Evolutionary conservation across 768 basidiomycete species (phyloP).

Genomic region (Termitomyces sp.): DNA sequence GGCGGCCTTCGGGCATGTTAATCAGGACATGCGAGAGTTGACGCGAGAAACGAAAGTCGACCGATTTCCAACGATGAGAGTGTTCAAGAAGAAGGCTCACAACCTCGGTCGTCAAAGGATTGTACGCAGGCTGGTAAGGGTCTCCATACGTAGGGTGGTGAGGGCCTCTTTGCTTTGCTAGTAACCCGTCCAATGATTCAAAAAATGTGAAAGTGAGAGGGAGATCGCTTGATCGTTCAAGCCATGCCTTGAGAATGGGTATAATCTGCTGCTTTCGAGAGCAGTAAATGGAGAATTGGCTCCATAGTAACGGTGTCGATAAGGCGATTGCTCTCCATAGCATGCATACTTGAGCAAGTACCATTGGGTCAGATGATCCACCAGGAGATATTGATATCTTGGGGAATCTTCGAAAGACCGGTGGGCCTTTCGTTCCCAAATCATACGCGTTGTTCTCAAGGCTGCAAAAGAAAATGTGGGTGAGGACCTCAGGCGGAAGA

Average conservation of each 20-base stretch:
- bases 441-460: conserved; percentile 1
- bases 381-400: conserved; percentile 8
- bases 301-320: conserved; percentile 6
- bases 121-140: not conserved
- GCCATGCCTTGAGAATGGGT: conserved; percentile 1
- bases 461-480: conserved; percentile 2
- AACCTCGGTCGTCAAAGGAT: not conserved
- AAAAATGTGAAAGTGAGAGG: conserved; percentile 7
- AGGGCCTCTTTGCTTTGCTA: not conserved
- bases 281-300: conserved; percentile 1
- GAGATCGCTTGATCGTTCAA: not conserved
- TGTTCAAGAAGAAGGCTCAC: conserved; percentile 4
- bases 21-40: not conserved
- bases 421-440: not conserved
- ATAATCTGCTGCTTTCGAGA: not conserved
- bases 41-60: conserved; percentile 6
- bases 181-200: not conserved
- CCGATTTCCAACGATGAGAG: conserved; percentile 8
- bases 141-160: not conserved
- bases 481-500: conserved; percentile 8
- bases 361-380: conserved; percentile 7
- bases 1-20: not conserved
- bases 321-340: conserved; percentile 9
- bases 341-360: conserved; percentile 10
- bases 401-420: not conserved